phyloP scores from a whole-genome alignment of 1,284 basidiomycete genomes.

The Apiotrichum laibachii region DNA sequence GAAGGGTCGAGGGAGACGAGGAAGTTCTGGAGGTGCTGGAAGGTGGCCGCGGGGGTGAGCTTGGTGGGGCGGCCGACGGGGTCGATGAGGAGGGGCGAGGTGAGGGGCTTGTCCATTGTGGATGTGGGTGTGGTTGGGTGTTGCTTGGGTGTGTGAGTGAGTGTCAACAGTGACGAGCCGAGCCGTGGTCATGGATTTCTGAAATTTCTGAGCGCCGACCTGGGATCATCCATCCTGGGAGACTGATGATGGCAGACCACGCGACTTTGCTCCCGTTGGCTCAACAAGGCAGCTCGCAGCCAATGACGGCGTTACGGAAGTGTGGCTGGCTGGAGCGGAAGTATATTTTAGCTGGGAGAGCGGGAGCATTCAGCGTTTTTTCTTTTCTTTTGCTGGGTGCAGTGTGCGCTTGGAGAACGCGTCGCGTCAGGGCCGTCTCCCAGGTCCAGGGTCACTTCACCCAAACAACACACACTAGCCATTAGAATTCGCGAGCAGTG shows the following conservation, averaged over 20 bases:
- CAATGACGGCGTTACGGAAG: background rate
- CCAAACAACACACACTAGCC: too few relatives aligned
- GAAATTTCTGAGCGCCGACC: background rate
- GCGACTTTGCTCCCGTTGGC: background rate
- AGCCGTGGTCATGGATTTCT: background rate
- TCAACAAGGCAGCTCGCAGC: too few relatives aligned
- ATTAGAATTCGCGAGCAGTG: too few relatives aligned
- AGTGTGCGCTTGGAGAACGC: too few relatives aligned
- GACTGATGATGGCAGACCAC: slow-evolving; percentile 2
- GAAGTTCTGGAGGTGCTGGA: slow-evolving; percentile 35
- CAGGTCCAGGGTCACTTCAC: too few relatives aligned
- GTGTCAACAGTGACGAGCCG: background rate
- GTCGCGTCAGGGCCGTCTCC: too few relatives aligned
- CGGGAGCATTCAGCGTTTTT: too few relatives aligned
- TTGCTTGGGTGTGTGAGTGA: background rate
- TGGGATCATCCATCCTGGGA: too few relatives aligned
- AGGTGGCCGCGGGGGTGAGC: slow-evolving; percentile 31
- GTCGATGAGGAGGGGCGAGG: slow-evolving; percentile 43
- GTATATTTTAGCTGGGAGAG: too few relatives aligned
- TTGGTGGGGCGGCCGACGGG: slow-evolving; percentile 30
- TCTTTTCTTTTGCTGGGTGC: too few relatives aligned
- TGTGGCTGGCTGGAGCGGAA: too few relatives aligned
- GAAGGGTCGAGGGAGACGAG: slow-evolving; percentile 28
- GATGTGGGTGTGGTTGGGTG: background rate
- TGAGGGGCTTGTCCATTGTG: slow-evolving; percentile 47